phyloP scores from a whole-genome alignment of 768 basidiomycete genomes.

The Leccinum incarnatum region DNA sequence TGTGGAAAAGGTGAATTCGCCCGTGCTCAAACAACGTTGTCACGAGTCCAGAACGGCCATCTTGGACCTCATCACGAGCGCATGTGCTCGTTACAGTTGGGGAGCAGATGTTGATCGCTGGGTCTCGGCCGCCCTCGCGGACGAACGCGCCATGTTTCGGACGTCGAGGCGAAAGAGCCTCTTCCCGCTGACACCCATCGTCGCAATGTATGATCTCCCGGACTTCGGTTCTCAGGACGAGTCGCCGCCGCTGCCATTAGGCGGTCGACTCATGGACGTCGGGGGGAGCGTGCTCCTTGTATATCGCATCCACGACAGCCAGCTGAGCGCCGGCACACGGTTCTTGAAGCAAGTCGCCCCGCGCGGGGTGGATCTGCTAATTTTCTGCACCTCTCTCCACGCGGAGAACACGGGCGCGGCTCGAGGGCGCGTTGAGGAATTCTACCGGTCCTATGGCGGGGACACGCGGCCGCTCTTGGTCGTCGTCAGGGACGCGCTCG shows the following conservation, averaged over 20 bases:
- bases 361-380: conserved; percentile 27
- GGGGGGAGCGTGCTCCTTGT: conserved; percentile 16
- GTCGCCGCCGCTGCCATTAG: conserved; percentile 2
- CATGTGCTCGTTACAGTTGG: conserved; percentile 25
- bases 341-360: conserved; percentile 24
- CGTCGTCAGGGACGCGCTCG: conserved; percentile 18
- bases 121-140: conserved; percentile 20
- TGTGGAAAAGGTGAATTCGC: conserved; percentile 26
- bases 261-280: conserved; percentile 20
- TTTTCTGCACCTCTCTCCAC: conserved; percentile 19
- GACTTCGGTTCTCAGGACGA: conserved; percentile 8
- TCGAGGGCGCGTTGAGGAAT: conserved; percentile 15
- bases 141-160: conserved; percentile 22
- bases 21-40: conserved; percentile 27
- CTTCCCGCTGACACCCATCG: conserved; percentile 15
- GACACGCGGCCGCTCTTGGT: conserved; percentile 27
- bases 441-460: conserved; percentile 24
- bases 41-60: conserved; percentile 24
- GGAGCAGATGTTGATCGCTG: conserved; percentile 18
- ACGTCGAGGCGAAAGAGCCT: conserved; percentile 4
- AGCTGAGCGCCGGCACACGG: conserved; percentile 17
- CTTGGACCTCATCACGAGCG: conserved; percentile 17
- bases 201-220: conserved; percentile 27
- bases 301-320: conserved; percentile 21
- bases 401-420: neutral